phyloP scores from a whole-genome alignment of 2,329 filamentous ascomycete genomes.

The Aspergillus pseudoglaucus region DNA sequence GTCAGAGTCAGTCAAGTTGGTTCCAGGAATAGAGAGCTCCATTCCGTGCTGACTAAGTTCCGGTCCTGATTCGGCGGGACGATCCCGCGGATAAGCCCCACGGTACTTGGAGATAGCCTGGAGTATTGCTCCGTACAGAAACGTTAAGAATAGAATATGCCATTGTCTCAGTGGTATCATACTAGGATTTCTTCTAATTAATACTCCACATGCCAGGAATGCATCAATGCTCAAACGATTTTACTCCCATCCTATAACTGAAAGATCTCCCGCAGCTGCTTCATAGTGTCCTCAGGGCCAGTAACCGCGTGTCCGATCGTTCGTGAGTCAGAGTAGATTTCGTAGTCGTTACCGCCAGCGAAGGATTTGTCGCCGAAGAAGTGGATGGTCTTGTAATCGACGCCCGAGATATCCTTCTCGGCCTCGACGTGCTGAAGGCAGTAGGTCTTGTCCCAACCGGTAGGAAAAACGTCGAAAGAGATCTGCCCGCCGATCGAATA shows the following conservation, averaged over 20 bases:
- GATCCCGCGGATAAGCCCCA: neutral
- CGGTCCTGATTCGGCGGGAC: neutral
- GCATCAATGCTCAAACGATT: no score
- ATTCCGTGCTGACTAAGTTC: neutral
- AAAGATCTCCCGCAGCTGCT: conserved; percentile 74
- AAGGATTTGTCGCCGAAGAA: conserved; percentile 98
- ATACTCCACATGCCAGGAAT: neutral
- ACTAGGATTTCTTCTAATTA: neutral
- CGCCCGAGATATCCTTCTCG: conserved; percentile 61
- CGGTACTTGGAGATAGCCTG: neutral
- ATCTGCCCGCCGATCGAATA: conserved; percentile 96
- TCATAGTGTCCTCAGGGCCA: conserved; percentile 74
- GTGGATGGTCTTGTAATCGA: conserved; percentile 77
- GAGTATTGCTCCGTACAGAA: neutral
- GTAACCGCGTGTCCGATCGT: conserved; percentile 80
- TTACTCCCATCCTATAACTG: conserved; percentile 43
- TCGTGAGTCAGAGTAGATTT: conserved; percentile 78
- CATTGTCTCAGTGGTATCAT: neutral
- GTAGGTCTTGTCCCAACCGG: conserved; percentile 98
- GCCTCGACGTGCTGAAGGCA: conserved; percentile 80
- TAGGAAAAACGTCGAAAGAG: conserved; percentile 96
- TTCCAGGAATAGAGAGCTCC: neutral
- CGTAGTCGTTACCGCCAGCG: conserved; percentile 87
- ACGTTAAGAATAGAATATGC: neutral
- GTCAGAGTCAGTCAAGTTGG: neutral